Evolutionary conservation across 768 basidiomycete genomes (phyloP).

Genomic region (Phlegmacium glaucopus): DNA sequence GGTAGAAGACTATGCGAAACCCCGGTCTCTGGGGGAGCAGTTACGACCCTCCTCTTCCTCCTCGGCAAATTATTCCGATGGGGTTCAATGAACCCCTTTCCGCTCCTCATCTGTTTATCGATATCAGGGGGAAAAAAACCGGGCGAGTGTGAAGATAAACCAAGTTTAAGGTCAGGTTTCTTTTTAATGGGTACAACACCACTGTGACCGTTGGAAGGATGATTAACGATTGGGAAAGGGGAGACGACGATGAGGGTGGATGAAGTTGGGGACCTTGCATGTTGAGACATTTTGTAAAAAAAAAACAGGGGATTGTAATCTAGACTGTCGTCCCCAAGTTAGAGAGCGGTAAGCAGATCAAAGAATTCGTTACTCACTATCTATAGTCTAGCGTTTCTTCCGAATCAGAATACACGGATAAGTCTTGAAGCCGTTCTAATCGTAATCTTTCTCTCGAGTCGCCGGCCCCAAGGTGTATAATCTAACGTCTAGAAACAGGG

Average conservation of each 20-base stretch:
- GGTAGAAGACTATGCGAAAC: neutral
- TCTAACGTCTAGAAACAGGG: no score
- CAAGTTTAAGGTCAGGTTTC: neutral
- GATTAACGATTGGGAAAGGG: neutral
- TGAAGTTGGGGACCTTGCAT: neutral
- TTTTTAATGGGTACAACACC: neutral
- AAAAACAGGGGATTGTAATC: no score
- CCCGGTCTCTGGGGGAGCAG: neutral
- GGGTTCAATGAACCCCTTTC: constrained; percentile 19
- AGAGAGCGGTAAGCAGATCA: no score
- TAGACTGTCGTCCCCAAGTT: no score
- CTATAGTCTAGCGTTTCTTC: no score
- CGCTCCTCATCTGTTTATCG: constrained; percentile 17
- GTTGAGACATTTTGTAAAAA: no score
- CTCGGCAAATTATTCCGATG: constrained; percentile 16
- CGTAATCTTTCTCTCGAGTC: no score
- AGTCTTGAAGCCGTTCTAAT: no score
- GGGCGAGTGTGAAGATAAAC: neutral
- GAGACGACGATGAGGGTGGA: constrained; percentile 14
- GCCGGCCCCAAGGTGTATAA: no score
- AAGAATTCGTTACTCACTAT: no score
- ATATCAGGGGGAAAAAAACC: no score
- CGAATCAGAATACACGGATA: no score
- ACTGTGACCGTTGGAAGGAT: neutral
- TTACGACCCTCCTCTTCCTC: constrained; percentile 1